These are phyloP conservation scores for Malassezia dermatis DNA, from an alignment of 1,284 basidiomycete species.

Conservation along the genomic window DNA sequence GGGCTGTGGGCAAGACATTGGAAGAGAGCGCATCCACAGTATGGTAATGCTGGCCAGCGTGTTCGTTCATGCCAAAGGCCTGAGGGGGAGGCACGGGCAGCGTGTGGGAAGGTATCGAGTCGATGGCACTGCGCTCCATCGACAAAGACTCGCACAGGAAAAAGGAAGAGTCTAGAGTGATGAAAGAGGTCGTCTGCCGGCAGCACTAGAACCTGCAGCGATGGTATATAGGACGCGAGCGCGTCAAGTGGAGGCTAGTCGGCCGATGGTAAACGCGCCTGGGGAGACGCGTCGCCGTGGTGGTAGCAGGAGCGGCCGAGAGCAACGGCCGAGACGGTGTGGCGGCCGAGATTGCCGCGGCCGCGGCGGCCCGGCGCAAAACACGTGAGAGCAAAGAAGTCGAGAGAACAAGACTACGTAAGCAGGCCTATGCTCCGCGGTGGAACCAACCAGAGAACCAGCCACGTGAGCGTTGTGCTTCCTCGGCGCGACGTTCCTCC, in stretches of 20 bases:
- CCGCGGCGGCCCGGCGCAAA: background rate
- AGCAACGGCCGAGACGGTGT: slow-evolving; percentile 3
- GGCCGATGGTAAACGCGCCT: slow-evolving; percentile 14
- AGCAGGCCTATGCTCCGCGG: background rate
- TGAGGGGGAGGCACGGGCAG: slow-evolving; percentile 13
- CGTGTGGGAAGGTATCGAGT: slow-evolving; percentile 14
- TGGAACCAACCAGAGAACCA: slow-evolving; percentile 45
- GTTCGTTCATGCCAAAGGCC: slow-evolving; percentile 14
- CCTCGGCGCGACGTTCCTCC: slow-evolving; percentile 22
- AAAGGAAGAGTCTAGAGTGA: background rate
- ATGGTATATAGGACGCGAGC: background rate
- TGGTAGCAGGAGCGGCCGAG: slow-evolving; percentile 16
- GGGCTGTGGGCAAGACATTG: slow-evolving; percentile 10
- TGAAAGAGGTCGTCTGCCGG: background rate
- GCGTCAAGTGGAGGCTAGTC: slow-evolving; percentile 17
- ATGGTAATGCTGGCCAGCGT: slow-evolving; percentile 17
- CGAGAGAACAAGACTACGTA: slow-evolving; percentile 1
- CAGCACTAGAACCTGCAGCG: background rate
- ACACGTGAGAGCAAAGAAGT: slow-evolving; percentile 2
- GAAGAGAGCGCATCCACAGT: slow-evolving; percentile 17
- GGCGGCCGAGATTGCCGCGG: slow-evolving; percentile 3
- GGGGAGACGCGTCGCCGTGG: slow-evolving; percentile 13
- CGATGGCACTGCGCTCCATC: slow-evolving; percentile 8
- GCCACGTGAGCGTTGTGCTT: slow-evolving; percentile 5
- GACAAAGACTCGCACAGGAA: background rate